Evolutionary conservation across 805 yeast genomes (phyloP), one percentile per base, ranked within the genome.

Genomic region (Wickerhamiella slavikovae): DNA sequence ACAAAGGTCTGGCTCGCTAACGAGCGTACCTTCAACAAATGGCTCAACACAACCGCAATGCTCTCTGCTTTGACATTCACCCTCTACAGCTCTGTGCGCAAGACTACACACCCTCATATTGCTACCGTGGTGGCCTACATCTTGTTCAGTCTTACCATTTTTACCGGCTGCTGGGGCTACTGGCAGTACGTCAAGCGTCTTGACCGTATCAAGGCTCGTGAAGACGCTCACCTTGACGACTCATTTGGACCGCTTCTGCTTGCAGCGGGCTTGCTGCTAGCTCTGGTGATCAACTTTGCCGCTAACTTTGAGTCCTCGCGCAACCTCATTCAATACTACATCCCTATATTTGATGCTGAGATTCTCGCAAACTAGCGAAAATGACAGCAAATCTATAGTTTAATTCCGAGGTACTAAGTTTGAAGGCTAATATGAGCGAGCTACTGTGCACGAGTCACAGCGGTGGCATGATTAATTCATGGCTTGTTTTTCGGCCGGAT

Each of bases 1-100:
- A 91, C 96, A 18, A 89, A 89, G 48, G 98, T 89, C 10, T 89
- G 96, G 95, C 62, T 89, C 38, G 98, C 98, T 17, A 89, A 89
- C 48, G 98, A 89, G 57, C 74, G 98, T 52, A 89, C 98, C 3
- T 85, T 83, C 57, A 74, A 79, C 59, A 68, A 91, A 52, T 89
- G 98, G 98, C 60, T 89, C 39, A 82, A 75, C 37, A 85, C 85
- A 15, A 76, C 92, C 10, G 69, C 91, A 0, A 58, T 89, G 47
- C 62, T 89, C 41, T 71, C 93, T 14, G 71, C 83, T 1, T 56
- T 89, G 43, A 80, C 96, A 0, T 82, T 83, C 46, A 63, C 89
- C 11, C 66, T 89, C 32, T 78, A 78, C 56, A 66, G 71, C 24
- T 72, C 93, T 8, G 76, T 79, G 14, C 58, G 62, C 37, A 57